A percentile compares a stretch with the other conserved stretches of the same genome.
Evolutionary conservation across 805 yeast species (phyloP).

Genomic region (Candida peoriensis): DNA sequence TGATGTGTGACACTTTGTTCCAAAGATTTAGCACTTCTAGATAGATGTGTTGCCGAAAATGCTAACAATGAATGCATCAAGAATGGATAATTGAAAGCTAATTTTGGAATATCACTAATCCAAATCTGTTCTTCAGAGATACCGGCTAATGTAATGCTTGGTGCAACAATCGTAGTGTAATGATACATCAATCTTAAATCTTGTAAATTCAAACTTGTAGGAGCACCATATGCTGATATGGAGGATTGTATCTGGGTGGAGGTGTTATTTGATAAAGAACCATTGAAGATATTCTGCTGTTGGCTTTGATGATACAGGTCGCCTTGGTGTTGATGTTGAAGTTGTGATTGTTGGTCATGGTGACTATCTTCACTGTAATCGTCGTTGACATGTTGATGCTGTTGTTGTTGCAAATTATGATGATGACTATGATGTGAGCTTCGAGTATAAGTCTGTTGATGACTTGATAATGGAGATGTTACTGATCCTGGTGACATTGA

Average conservation of each 20-base stretch:
- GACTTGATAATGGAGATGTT: conserved; percentile 20
- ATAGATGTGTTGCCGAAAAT: conserved; percentile 86
- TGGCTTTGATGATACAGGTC: no score
- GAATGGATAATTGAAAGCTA: conserved; percentile 85
- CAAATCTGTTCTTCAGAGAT: conserved; percentile 82
- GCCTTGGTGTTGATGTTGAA: no score
- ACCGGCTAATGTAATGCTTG: conserved; percentile 86
- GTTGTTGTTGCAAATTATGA: no score
- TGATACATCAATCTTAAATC: conserved; percentile 84
- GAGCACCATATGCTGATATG: conserved; percentile 24
- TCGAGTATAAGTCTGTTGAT: conserved; percentile 7
- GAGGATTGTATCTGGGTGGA: no score
- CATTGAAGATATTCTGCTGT: no score
- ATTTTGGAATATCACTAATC: conserved; percentile 81
- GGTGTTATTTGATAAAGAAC: no score
- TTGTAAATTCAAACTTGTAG: conserved; percentile 43
- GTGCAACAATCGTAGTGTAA: conserved; percentile 78
- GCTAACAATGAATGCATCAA: conserved; percentile 90
- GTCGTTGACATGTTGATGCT: no score
- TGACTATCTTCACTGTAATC: conserved; percentile 5
- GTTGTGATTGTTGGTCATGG: background rate
- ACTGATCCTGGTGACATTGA: conserved; percentile 24
- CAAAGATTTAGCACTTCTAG: conserved; percentile 68
- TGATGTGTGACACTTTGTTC: conserved; percentile 82
- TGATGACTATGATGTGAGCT: background rate